Evolutionary conservation across 2,329 filamentous ascomycete genomes (phyloP), one percentile per base, ranked within the genome.

Genomic region (Pseudodiploospora longispora): DNA sequence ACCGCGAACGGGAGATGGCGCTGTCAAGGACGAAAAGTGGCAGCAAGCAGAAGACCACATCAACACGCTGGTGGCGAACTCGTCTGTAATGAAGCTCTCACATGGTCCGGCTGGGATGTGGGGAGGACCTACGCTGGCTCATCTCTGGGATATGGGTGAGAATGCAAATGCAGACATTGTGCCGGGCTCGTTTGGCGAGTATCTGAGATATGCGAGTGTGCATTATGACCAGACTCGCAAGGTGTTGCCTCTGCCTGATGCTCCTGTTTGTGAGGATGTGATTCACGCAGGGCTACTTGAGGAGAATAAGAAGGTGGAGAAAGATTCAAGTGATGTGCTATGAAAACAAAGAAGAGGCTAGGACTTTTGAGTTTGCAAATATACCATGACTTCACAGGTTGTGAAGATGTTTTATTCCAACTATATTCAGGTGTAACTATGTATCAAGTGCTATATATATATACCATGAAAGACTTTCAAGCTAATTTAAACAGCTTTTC

Each of bases 81-180:
- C 57, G 4, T 53, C 52, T 4, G 53, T 63, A 55, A 54, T 64
- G 49, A 67, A 66, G 44, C 57, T 67, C n/a, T 59, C 57, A 2
- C 63, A 63, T 47, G 62, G 42, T 1, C 38, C 56, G 0, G 59
- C 60, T 42, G 50, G 50, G n/a, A 7, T 47, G 2, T 32, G 62
- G 32, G 50, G 53, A 27, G 50, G 53, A 27, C 47, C 38, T 5
- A 44, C 41, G 34, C 37, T 60, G 10, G 62, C 62, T 0, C 46
- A 51, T 5, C 40, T 65, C 7, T 54, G 59, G 39, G 62, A 65
- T 40, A 39, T 47, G 46, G 46, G 52, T 10, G 63, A 64, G 42
- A 58, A 66, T 38, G 48, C 56, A 32, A 55, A 54, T 7, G 59
- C 54, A 27, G 59, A 66, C 42, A 49, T 50, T 27, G 55, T 46